Base-by-base conservation (phyloP, 352 stramenopile species). In the Pythium scleroteichum region DNA sequence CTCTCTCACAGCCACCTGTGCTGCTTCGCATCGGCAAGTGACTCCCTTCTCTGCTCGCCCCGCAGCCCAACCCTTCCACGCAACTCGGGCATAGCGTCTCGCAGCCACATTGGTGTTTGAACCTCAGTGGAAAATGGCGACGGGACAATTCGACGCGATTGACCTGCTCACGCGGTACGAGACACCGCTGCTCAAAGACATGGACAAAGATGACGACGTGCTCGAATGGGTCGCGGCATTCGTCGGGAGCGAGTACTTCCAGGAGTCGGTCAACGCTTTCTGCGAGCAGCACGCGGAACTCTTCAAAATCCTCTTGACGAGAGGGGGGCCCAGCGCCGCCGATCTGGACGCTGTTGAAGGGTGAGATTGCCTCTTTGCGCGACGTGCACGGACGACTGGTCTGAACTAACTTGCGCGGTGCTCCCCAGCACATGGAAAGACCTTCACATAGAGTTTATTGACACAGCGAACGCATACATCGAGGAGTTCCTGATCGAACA, bases 121-220 rank as follows among this genome's bases (percentile, higher is more conserved):
- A n/a, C n/a, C n/a, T n/a, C n/a, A n/a, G n/a, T n/a, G n/a, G 19
- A 54, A 23, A 27, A 73, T 72, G 62, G 50, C 79, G 77, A 70
- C 75, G 5, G 29, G 29, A 41, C 71, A 71, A 45, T 92, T 92
- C 62, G 83, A 92, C 59, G 83, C 83, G 35, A 92, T 92, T 41
- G 83, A 92, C 54, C 65, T 92, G 56, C 68, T 92, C 52, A 74
- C 76, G 49, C 80, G 83, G 59, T 92, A 90, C 58, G 80, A 92
- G 72, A 89, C 82, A 66, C 83, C 83, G 50, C 68, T 89, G 52
- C 72, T 92, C 41, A 90, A 90, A 62, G 83, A 92, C 67, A 92
- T 92, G 83, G 83, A 92, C 66, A 57, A 71, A 35, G 76, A 76
- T 29, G 83, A 92, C 47, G 83, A 92, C 58, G 81, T 92, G 40